These are phyloP conservation scores for Sanguinoderma infundibulare DNA, from an alignment of 1,284 basidiomycete species.

Conservation along the genomic window DNA sequence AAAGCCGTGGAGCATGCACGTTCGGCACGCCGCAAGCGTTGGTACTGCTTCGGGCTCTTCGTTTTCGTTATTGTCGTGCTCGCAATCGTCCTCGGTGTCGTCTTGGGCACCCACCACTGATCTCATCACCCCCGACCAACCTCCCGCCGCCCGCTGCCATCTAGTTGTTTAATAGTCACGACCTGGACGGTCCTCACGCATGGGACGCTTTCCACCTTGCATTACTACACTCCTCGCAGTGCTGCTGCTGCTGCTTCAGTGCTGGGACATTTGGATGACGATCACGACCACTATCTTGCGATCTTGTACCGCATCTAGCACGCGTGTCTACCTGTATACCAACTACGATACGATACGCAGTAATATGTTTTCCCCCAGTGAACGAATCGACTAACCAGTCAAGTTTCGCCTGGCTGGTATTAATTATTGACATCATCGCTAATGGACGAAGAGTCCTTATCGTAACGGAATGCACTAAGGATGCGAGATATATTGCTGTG, in stretches of 20 bases:
- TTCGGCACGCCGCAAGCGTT: slow-evolving; percentile 77
- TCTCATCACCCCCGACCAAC: not conserved
- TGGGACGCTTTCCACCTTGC: not conserved
- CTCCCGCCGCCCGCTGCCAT: not conserved
- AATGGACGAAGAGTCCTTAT: too few relatives aligned
- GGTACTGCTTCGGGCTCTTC: slow-evolving; percentile 77
- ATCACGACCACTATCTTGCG: slow-evolving; percentile 10
- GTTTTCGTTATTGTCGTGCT: slow-evolving; percentile 52
- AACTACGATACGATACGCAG: slow-evolving; percentile 6
- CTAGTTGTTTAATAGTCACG: not conserved
- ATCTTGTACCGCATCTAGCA: slow-evolving; percentile 6
- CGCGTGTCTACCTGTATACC: slow-evolving; percentile 12
- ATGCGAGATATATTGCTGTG: too few relatives aligned
- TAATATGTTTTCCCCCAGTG: not conserved
- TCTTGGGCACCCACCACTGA: slow-evolving; percentile 35
- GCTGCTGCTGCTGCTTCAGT: not conserved
- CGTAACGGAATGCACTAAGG: too few relatives aligned
- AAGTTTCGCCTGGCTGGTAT: too few relatives aligned
- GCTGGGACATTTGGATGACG: slow-evolving; percentile 6
- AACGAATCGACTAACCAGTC: not conserved
- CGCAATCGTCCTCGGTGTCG: slow-evolving; percentile 57
- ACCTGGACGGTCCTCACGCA: slow-evolving; percentile 11
- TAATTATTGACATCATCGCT: too few relatives aligned
- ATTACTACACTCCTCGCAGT: not conserved
- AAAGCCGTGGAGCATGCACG: slow-evolving; percentile 73